Conservation (phyloP, 2,329 filamentous ascomycete genomes). For the Exophiala alcalophila region DNA sequence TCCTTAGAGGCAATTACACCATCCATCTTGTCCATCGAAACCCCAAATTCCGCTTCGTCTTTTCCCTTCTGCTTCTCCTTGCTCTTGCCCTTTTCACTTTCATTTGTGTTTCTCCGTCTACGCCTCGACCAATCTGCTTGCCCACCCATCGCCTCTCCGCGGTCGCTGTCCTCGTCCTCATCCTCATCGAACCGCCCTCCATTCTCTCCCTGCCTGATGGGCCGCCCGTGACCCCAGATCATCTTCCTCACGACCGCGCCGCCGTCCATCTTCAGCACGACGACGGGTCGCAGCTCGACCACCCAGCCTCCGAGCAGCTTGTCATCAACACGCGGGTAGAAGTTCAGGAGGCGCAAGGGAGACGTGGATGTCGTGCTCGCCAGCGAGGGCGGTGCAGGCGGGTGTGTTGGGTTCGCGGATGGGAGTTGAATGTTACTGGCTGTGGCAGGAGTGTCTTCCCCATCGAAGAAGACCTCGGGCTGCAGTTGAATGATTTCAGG, state of each 20-base stretch:
- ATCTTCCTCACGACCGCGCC: constrained; percentile 26
- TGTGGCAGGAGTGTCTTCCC: not conserved
- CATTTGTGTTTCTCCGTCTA: too few species aligned
- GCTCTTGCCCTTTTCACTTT: not conserved
- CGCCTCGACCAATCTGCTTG: too few species aligned
- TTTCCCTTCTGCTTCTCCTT: constrained; percentile 4
- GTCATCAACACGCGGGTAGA: constrained; percentile 15
- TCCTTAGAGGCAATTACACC: not conserved
- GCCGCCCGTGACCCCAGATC: constrained; percentile 12
- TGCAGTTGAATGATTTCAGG: not conserved
- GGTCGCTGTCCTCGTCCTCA: not conserved
- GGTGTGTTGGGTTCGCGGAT: not conserved
- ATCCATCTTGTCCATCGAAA: not conserved
- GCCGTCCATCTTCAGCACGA: constrained; percentile 23
- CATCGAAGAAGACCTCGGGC: not conserved
- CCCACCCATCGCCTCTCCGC: not conserved
- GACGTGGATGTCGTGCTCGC: not conserved
- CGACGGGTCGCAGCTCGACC: constrained; percentile 21
- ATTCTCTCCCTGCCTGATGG: not conserved
- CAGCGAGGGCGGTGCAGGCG: constrained; percentile 1
- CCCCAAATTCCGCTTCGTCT: not conserved
- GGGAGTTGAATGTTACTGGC: not conserved
- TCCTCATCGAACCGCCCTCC: not conserved
- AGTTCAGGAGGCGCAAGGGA: not conserved
- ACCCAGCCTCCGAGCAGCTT: constrained; percentile 12